Conservation (phyloP, 768 basidiomycete species). For the Collybia nuda region DNA sequence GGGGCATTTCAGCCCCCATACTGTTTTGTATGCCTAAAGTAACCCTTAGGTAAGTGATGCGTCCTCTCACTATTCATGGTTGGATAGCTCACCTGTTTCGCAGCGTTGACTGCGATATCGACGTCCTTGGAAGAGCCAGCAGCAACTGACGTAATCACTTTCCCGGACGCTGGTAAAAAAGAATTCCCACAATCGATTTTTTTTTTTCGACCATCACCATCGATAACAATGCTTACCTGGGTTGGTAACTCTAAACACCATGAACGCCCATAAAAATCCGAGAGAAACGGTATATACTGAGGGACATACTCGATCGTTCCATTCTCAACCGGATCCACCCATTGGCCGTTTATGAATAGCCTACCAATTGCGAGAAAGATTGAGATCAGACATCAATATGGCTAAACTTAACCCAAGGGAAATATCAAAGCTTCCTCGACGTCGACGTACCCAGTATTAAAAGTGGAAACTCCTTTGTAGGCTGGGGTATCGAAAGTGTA, state of each 20-base stretch:
- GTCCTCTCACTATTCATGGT: background rate
- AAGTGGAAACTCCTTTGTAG: slow-evolving; percentile 17
- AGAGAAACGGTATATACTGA: no score
- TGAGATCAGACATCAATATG: no score
- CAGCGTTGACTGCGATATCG: slow-evolving; percentile 60
- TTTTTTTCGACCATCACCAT: no score
- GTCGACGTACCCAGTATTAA: slow-evolving; percentile 19
- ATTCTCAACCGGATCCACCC: slow-evolving; percentile 54
- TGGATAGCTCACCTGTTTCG: slow-evolving; percentile 38
- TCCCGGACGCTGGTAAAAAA: background rate
- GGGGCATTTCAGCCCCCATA: slow-evolving; percentile 64
- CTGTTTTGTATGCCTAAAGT: slow-evolving; percentile 42
- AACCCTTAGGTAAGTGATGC: background rate
- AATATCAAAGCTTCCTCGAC: no score
- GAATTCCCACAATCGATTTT: background rate
- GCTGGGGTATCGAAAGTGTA: slow-evolving; percentile 18
- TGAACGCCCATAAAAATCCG: no score
- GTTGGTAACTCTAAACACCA: no score
- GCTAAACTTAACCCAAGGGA: no score
- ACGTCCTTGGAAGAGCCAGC: slow-evolving; percentile 58
- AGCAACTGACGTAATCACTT: background rate
- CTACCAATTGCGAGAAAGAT: slow-evolving; percentile 26
- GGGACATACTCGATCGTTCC: slow-evolving; percentile 60
- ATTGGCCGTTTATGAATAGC: slow-evolving; percentile 72
- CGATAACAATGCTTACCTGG: no score